Percentiles rank a stretch among this genome's conserved stretches.
Conservation (phyloP, 192 early-diverging fungal species). For the Coemansia sp. region DNA sequence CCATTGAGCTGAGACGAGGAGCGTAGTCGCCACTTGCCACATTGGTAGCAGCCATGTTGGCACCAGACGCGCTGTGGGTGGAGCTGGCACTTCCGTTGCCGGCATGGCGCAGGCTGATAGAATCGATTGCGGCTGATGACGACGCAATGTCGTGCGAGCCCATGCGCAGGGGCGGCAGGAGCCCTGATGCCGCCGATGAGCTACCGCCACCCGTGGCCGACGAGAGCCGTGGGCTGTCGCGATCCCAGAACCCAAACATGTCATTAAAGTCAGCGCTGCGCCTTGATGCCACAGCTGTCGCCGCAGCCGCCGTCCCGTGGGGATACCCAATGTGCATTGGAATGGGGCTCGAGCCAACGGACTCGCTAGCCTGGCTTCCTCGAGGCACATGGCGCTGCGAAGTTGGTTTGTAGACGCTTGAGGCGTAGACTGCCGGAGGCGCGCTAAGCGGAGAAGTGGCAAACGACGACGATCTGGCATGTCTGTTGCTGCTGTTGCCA, state of each 20-base stretch:
- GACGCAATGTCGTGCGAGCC: slow-evolving; percentile 1
- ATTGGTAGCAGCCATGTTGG: slow-evolving; percentile 2
- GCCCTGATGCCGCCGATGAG: slow-evolving; percentile 9
- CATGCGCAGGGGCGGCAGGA: background rate
- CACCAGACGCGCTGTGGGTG: background rate
- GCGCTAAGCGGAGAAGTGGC: background rate
- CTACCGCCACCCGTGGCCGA: background rate
- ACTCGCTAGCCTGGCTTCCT: background rate
- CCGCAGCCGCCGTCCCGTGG: background rate
- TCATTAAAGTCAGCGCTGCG: slow-evolving; percentile 35
- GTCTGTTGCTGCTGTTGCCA: background rate
- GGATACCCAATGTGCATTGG: background rate
- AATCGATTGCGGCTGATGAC: slow-evolving; percentile 7
- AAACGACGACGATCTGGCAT: slow-evolving; percentile 8
- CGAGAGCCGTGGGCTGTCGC: slow-evolving; percentile 9
- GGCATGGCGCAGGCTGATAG: slow-evolving; percentile 10
- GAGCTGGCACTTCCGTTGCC: background rate
- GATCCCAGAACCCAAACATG: slow-evolving; percentile 20
- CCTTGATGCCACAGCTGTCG: slow-evolving; percentile 4
- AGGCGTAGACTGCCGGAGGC: background rate
- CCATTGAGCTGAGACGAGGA: slow-evolving; percentile 1
- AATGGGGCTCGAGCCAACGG: background rate
- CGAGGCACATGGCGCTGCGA: background rate
- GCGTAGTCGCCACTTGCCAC: background rate
- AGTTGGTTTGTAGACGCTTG: background rate